Evolutionary conservation across 805 yeast species (phyloP).

Genomic region (Pichia insulana): DNA sequence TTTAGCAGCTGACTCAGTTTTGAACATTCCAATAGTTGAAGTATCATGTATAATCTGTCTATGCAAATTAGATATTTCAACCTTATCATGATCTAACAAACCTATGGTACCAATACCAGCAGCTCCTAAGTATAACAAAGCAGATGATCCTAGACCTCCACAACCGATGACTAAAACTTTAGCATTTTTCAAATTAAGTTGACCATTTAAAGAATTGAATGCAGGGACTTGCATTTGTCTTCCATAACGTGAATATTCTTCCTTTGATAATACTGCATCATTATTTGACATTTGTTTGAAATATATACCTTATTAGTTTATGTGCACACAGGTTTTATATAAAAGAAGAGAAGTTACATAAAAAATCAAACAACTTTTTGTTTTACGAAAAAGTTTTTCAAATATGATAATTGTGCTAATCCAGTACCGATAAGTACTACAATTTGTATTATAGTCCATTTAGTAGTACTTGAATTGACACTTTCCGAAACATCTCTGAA

Average conservation of each 20-base stretch:
- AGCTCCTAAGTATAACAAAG: slow-evolving; percentile 72
- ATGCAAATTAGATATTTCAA: slow-evolving; percentile 80
- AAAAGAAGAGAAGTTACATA: too few species aligned
- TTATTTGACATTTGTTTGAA: too few species aligned
- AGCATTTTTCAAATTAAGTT: slow-evolving; percentile 46
- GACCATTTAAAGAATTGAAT: slow-evolving; percentile 48
- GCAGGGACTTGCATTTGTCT: slow-evolving; percentile 92
- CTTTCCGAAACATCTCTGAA: slow-evolving; percentile 68
- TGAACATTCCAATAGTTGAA: slow-evolving; percentile 54
- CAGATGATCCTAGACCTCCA: slow-evolving; percentile 95
- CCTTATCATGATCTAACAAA: slow-evolving; percentile 78
- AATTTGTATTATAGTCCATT: slow-evolving; percentile 66
- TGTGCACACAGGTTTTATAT: too few species aligned
- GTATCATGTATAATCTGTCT: slow-evolving; percentile 79
- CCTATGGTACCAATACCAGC: slow-evolving; percentile 85
- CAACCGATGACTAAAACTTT: slow-evolving; percentile 82
- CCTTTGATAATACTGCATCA: slow-evolving; percentile 17
- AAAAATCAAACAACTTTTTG: slow-evolving; percentile 52
- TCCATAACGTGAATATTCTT: slow-evolving; percentile 81
- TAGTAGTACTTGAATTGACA: slow-evolving; percentile 60
- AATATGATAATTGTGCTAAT: slow-evolving; percentile 64
- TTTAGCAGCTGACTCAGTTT: slow-evolving; percentile 70
- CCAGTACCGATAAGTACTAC: slow-evolving; percentile 59
- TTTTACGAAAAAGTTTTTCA: slow-evolving; percentile 69
- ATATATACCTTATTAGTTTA: too few species aligned